phyloP scores from a whole-genome alignment of 805 yeast genomes.

The Maudiozyma turicensis region DNA sequence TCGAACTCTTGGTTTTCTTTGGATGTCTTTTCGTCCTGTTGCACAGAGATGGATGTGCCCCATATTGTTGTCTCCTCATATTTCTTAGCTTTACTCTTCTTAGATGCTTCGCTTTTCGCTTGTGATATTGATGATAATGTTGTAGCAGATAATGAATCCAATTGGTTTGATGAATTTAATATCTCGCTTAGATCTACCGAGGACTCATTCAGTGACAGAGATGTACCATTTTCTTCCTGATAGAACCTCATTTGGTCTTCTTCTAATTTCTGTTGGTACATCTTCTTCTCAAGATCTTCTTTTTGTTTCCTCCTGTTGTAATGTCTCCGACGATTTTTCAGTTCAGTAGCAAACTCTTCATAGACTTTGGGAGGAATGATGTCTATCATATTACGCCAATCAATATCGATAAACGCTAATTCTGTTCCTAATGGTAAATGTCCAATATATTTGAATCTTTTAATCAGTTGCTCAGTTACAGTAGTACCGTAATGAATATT shows the following conservation, averaged over 20 bases:
- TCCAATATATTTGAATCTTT: conserved; percentile 61
- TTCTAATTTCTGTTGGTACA: conserved; percentile 52
- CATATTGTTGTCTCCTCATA: conserved; percentile 51
- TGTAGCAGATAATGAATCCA: conserved; percentile 4
- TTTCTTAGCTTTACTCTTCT: conserved; percentile 4
- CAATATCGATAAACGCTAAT: conserved; percentile 73
- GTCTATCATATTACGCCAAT: conserved; percentile 52
- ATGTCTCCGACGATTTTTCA: conserved; percentile 46
- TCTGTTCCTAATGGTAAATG: conserved; percentile 83
- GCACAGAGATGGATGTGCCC: conserved; percentile 48
- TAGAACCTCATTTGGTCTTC: conserved; percentile 48
- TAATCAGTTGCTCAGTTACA: conserved; percentile 46
- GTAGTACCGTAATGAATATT: conserved; percentile 58
- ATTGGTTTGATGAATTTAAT: background rate
- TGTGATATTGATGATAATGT: background rate
- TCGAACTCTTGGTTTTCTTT: conserved; percentile 39
- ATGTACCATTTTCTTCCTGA: conserved; percentile 45
- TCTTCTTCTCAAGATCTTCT: conserved; percentile 52
- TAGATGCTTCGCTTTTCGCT: background rate
- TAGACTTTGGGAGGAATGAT: conserved; percentile 36
- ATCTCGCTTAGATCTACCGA: conserved; percentile 9
- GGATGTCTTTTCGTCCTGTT: conserved; percentile 27
- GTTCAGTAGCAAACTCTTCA: conserved; percentile 42
- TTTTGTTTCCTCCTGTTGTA: conserved; percentile 39
- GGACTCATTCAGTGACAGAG: conserved; percentile 28